A percentile compares a stretch with the other conserved stretches of the same genome.
Evolutionary conservation across 1,284 basidiomycete genomes (phyloP).

Genomic region (Ceratobasidium sp.): DNA sequence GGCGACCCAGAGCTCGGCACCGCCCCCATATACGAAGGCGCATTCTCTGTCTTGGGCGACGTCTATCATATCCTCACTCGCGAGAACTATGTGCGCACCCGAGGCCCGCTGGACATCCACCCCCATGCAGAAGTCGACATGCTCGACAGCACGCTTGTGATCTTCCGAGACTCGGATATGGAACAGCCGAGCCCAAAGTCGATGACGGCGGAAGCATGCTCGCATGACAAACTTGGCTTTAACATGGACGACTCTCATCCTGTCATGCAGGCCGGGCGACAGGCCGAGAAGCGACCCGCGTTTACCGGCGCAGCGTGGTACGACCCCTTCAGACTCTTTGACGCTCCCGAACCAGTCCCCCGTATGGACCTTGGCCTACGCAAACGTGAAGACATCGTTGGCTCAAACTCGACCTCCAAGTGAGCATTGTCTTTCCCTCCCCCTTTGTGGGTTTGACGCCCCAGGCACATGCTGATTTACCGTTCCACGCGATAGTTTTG

Average conservation of each 20-base stretch:
- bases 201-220: conserved; percentile 72
- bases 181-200: conserved; percentile 17
- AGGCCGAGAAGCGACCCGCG: conserved; percentile 50
- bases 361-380: conserved; percentile 53
- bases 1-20: conserved; percentile 66
- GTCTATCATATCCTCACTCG: conserved; percentile 81
- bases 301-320: conserved; percentile 59
- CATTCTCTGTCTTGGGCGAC: conserved; percentile 77
- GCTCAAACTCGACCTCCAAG: conserved; percentile 56
- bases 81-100: conserved; percentile 75
- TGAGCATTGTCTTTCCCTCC: conserved; percentile 63
- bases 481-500: conserved; percentile 52
- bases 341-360: conserved; percentile 45
- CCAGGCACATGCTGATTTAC: conserved; percentile 23
- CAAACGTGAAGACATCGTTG: conserved; percentile 72
- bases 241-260: conserved; percentile 76
- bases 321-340: conserved; percentile 60
- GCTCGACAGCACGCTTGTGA: conserved; percentile 70
- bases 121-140: conserved; percentile 69
- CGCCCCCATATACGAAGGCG: conserved; percentile 79
- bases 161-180: conserved; percentile 77
- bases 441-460: conserved; percentile 13
- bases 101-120: conserved; percentile 43
- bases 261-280: conserved; percentile 58
- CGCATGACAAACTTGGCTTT: conserved; percentile 77